Base-by-base conservation (phyloP, 2,329 filamentous ascomycete species). In the Zymoseptoria passerinii region DNA sequence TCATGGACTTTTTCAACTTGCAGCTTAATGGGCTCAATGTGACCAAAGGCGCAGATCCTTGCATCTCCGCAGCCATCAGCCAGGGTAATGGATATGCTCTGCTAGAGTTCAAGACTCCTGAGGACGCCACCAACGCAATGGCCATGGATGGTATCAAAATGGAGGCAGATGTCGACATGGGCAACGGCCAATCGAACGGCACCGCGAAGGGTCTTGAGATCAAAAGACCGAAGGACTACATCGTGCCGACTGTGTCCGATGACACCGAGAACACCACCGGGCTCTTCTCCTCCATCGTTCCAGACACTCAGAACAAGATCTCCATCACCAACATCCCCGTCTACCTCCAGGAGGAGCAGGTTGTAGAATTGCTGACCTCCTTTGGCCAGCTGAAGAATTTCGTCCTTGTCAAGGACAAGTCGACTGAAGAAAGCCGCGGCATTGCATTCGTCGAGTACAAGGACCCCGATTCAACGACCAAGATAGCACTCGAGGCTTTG, bases 11-110 rank as follows among this genome's bases (percentile, higher is more conserved):
- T 77, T 96, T 99, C 81, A 99, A 99, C 70, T 80, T 96, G 23
- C 92, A 97, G 73, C 82, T 99, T 54, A 97, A 99, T 68, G 91
- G 92, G n/a, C 78, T 99, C 52, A 99, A 99, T 68, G 88, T 96
- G 40, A 84, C 95, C 55, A 86, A 90, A 64, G 86, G 84, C 63
- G 82, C 83, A 52, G 92, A 97, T 68, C 92, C 92, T 40, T 97
- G 94, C 71, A 80, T 90, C 55, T 86, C 87, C 7, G 90, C 88
- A 44, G 89, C 96, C 67, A 80, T 97, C 57, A 88, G 91, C 20
- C 84, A 85, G 59, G 90, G 95, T 71, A 79, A 81, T 57, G 81
- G 83, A 1, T 96, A 95, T 74, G 92, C 91, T 8, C 82, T 97
- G 50, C 74, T 96, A 50, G 95, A 99, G 72, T 97, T 99, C 77